Evolutionary conservation across 805 yeast genomes (phyloP).

Genomic region (Wickerhamomyces chaumierensis): DNA sequence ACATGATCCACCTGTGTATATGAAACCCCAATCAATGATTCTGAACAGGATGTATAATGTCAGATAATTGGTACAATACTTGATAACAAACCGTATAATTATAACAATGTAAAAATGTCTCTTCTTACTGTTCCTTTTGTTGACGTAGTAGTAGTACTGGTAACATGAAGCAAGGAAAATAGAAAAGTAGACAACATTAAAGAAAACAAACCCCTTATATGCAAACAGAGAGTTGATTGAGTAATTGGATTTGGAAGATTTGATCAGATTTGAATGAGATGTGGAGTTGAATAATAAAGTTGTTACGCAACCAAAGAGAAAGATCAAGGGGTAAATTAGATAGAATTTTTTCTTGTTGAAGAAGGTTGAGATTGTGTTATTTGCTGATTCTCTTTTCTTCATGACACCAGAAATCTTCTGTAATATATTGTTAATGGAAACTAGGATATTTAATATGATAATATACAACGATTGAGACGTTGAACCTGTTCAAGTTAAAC

Average conservation of each 20-base stretch:
- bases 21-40: conserved; percentile 8
- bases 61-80: conserved; percentile 1
- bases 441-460: too few species aligned
- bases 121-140: too few species aligned
- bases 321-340: background rate
- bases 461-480: too few species aligned
- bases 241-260: background rate
- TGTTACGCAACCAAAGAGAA: background rate
- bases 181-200: background rate
- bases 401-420: too few species aligned
- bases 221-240: background rate
- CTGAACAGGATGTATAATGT: conserved; percentile 4
- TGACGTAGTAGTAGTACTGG: too few species aligned
- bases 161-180: background rate
- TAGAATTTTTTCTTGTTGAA: background rate
- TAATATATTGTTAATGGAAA: too few species aligned
- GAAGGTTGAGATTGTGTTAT: background rate
- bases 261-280: background rate
- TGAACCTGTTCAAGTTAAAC: too few species aligned
- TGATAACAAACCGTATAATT: conserved; percentile 1
- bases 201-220: background rate
- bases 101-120: background rate
- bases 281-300: background rate
- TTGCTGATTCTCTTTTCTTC: too few species aligned
- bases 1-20: conserved; percentile 9